Conservation (phyloP, 2,329 filamentous ascomycete genomes). For the Fusarium udum region DNA sequence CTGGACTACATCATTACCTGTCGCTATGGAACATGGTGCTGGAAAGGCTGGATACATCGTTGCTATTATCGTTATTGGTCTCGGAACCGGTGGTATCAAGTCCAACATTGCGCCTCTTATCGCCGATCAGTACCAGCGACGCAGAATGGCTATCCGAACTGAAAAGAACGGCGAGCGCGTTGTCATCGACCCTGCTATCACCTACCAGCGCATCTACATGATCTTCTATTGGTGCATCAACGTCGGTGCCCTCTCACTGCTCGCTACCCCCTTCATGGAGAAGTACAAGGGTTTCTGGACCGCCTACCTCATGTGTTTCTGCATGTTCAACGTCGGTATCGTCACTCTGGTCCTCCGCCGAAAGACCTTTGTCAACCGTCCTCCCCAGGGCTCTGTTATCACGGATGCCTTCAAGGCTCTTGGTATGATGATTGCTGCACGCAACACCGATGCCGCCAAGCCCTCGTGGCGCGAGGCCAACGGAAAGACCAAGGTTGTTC, state of each 20-base stretch:
- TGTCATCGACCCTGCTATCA: slow-evolving; percentile 72
- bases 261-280: slow-evolving; percentile 76
- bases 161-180: slow-evolving; percentile 65
- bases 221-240: slow-evolving; percentile 81
- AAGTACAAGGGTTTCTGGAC: slow-evolving; percentile 73
- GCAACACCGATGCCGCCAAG: slow-evolving; percentile 70
- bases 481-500: slow-evolving; percentile 53
- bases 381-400: slow-evolving; percentile 69
- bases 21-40: slow-evolving; percentile 49
- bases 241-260: slow-evolving; percentile 72
- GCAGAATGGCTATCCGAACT: slow-evolving; percentile 59
- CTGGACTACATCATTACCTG: slow-evolving; percentile 59
- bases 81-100: slow-evolving; percentile 76
- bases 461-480: slow-evolving; percentile 69
- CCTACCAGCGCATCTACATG: slow-evolving; percentile 76
- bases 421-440: slow-evolving; percentile 51
- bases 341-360: slow-evolving; percentile 58
- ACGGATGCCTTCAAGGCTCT: slow-evolving; percentile 68
- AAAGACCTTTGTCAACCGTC: slow-evolving; percentile 61
- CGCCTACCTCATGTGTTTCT: slow-evolving; percentile 66
- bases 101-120: slow-evolving; percentile 68
- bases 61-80: slow-evolving; percentile 69
- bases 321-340: slow-evolving; percentile 71
- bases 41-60: slow-evolving; percentile 62
- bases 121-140: slow-evolving; percentile 72